These are phyloP conservation scores for Cardamine resedifolia DNA, from an alignment of 345 rosid genomes.

Conservation along the genomic window DNA sequence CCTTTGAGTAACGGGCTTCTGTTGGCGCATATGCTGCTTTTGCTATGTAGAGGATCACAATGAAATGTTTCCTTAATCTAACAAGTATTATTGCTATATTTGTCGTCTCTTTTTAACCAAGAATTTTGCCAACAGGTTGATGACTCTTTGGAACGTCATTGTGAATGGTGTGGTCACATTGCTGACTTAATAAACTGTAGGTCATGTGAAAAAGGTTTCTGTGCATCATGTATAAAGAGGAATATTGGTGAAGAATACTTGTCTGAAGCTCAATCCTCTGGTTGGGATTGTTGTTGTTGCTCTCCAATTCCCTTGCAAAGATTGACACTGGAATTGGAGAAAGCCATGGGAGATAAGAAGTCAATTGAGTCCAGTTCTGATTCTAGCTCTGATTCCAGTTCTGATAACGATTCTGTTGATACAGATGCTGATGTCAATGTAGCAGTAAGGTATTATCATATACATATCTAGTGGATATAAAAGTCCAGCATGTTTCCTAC, in stretches of 20 bases:
- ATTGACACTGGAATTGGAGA: conserved; percentile 66
- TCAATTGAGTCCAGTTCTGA: conserved; percentile 45
- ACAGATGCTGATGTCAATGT: conserved; percentile 56
- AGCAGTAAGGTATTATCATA: conserved; percentile 53
- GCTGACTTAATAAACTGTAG: conserved; percentile 71
- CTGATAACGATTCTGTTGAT: conserved; percentile 70
- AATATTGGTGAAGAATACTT: conserved; percentile 76
- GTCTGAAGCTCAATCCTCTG: conserved; percentile 58
- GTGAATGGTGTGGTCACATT: conserved; percentile 88
- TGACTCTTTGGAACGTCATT: conserved; percentile 65
- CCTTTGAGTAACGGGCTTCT: not conserved
- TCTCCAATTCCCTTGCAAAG: conserved; percentile 67
- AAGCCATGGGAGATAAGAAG: conserved; percentile 58
- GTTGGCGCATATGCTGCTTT: conserved; percentile 3
- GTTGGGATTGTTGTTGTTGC: conserved; percentile 91
- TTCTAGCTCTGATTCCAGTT: conserved; percentile 39
- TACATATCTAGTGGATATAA: conserved; percentile 1
- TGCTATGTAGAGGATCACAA: conserved; percentile 7
- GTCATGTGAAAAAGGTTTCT: conserved; percentile 73
- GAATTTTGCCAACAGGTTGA: conserved; percentile 53
- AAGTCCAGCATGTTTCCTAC: conserved; percentile 20
- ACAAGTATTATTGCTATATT: not conserved
- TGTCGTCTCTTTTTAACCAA: conserved; percentile 14
- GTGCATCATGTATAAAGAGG: conserved; percentile 69
- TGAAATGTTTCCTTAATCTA: not conserved